Evolutionary conservation across 352 stramenopile species (phyloP).

Genomic region (Pythium angustatum): DNA sequence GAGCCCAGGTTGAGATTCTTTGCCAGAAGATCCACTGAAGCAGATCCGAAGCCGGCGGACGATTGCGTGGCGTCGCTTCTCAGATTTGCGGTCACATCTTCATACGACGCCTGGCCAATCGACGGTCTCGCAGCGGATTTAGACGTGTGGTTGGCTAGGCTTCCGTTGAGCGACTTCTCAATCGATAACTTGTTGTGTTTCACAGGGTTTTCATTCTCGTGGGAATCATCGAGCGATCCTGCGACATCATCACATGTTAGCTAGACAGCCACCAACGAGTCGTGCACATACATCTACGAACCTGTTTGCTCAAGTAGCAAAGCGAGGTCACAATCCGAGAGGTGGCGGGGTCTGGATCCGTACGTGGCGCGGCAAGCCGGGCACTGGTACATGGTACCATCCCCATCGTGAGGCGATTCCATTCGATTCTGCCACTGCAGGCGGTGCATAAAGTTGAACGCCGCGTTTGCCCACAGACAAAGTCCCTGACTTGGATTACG

Average conservation of each 20-base stretch:
- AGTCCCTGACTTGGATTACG: conserved; percentile 46
- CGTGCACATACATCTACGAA: background rate
- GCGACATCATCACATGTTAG: background rate
- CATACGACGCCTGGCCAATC: conserved; percentile 4
- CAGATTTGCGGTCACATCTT: background rate
- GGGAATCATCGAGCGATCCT: conserved; percentile 18
- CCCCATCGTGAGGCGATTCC: conserved; percentile 10
- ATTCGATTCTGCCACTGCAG: conserved; percentile 58
- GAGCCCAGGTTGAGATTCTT: conserved; percentile 51
- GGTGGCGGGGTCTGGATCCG: conserved; percentile 40
- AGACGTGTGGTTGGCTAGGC: background rate
- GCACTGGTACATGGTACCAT: conserved; percentile 37
- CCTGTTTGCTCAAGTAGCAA: conserved; percentile 56
- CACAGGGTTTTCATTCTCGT: conserved; percentile 4
- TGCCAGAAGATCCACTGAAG: conserved; percentile 35
- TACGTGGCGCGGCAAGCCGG: conserved; percentile 53
- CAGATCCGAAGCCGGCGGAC: conserved; percentile 18
- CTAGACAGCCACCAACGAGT: background rate
- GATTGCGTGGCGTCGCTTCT: background rate
- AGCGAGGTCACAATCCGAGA: conserved; percentile 57
- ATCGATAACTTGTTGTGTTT: conserved; percentile 15
- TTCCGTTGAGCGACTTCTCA: background rate
- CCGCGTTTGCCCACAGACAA: conserved; percentile 73
- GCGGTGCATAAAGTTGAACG: conserved; percentile 69
- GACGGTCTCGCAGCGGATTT: background rate